These are phyloP conservation scores for Dentipellis sp. DNA, from an alignment of 768 basidiomycete genomes.

Conservation along the genomic window DNA sequence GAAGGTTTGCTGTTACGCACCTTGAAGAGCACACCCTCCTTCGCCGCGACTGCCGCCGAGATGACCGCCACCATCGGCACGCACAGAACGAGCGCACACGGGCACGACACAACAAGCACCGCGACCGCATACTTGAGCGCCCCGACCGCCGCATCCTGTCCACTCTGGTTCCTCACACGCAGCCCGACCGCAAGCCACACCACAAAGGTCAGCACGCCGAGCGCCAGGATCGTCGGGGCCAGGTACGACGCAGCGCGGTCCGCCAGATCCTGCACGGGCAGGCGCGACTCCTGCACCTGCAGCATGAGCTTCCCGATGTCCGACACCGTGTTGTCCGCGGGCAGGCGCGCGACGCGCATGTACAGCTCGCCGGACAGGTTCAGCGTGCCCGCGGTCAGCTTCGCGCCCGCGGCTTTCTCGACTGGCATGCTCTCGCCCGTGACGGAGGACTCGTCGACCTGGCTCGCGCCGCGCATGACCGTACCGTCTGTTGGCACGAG, in stretches of 20 bases:
- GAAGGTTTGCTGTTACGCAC: slow-evolving; percentile 1
- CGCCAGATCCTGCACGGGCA: slow-evolving; percentile 35
- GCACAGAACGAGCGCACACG: slow-evolving; percentile 34
- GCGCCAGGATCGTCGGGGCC: slow-evolving; percentile 36
- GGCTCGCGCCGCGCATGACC: slow-evolving; percentile 24
- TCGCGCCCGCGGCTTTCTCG: slow-evolving; percentile 23
- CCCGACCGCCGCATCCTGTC: slow-evolving; percentile 20
- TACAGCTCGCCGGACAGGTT: slow-evolving; percentile 26
- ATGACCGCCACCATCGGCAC: slow-evolving; percentile 28
- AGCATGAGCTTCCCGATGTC: slow-evolving; percentile 27
- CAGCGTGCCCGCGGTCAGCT: slow-evolving; percentile 30
- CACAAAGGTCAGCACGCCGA: slow-evolving; percentile 28
- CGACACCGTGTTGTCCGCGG: slow-evolving; percentile 32
- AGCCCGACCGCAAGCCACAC: slow-evolving; percentile 28
- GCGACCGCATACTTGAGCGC: slow-evolving; percentile 44
- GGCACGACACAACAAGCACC: slow-evolving; percentile 43
- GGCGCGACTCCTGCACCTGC: slow-evolving; percentile 28
- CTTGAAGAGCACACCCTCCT: slow-evolving; percentile 24
- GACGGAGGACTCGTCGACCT: slow-evolving; percentile 33
- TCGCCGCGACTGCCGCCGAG: slow-evolving; percentile 23
- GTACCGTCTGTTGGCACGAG: slow-evolving; percentile 31
- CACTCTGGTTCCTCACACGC: slow-evolving; percentile 18
- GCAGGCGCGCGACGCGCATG: slow-evolving; percentile 26
- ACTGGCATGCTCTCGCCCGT: slow-evolving; percentile 34
- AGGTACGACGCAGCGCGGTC: slow-evolving; percentile 40